These are phyloP conservation scores for Mucor sp. DNA, from an alignment of 371 early-diverging fungal genomes.

Conservation along the genomic window DNA sequence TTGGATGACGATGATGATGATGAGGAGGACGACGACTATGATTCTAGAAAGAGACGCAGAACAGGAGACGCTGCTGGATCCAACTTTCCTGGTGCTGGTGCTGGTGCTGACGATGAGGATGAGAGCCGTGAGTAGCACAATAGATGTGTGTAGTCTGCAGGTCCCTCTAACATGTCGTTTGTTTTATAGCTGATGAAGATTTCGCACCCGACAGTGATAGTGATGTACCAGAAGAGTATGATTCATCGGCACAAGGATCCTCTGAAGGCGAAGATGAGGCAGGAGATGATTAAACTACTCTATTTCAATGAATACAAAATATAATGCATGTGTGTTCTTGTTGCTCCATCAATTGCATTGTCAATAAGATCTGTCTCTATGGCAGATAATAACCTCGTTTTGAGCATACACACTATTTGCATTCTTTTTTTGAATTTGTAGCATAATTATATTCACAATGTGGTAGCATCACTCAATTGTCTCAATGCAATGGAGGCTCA, in stretches of 20 bases:
- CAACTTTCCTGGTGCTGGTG: conserved; percentile 31
- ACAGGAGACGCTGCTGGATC: conserved; percentile 29
- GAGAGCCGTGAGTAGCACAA: conserved; percentile 53
- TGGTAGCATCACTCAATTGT: too few species aligned
- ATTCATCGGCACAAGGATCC: conserved; percentile 68
- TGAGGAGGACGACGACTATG: conserved; percentile 27
- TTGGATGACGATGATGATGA: conserved; percentile 61
- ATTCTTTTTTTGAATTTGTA: too few species aligned
- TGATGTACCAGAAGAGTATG: conserved; percentile 91
- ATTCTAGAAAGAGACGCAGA: conserved; percentile 52
- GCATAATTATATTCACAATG: too few species aligned
- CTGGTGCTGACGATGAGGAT: conserved; percentile 61
- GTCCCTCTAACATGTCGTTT: not conserved
- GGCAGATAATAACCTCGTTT: too few species aligned
- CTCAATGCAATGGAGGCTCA: too few species aligned
- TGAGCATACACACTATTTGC: too few species aligned
- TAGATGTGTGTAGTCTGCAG: too few species aligned
- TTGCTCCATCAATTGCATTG: too few species aligned
- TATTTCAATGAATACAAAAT: not conserved
- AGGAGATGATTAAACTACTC: not conserved
- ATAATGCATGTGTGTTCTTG: not conserved
- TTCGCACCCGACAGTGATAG: conserved; percentile 83
- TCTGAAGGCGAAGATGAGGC: conserved; percentile 41
- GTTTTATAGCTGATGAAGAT: conserved; percentile 79
- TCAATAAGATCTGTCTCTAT: too few species aligned